Evolutionary conservation across 257 asterid genomes (phyloP).

Genomic region (Eustoma russellianum): DNA sequence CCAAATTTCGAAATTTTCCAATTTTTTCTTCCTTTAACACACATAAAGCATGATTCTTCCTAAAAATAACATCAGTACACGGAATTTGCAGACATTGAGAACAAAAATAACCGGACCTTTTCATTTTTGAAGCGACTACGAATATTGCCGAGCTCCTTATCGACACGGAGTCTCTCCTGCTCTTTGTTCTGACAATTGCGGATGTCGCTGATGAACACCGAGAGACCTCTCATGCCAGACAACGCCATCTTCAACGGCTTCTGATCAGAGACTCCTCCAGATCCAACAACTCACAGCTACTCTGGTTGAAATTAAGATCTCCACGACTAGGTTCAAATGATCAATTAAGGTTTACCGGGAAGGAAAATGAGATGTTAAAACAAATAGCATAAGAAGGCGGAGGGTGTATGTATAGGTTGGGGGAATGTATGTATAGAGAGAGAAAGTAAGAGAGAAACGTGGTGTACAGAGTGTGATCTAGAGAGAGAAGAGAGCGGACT

Average conservation of each 20-base stretch:
- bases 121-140: conserved; percentile 92
- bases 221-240: conserved; percentile 98
- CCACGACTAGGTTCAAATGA: background rate
- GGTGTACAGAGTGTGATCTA: conserved; percentile 43
- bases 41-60: too few relatives aligned
- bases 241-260: conserved; percentile 57
- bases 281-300: conserved; percentile 33
- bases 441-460: conserved; percentile 25
- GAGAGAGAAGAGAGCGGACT: conserved; percentile 48
- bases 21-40: too few relatives aligned
- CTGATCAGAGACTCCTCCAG: conserved; percentile 23
- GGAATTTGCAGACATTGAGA: too few relatives aligned
- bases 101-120: conserved; percentile 38
- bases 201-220: conserved; percentile 94
- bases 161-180: conserved; percentile 95
- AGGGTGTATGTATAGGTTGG: background rate
- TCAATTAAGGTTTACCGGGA: background rate
- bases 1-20: too few relatives aligned
- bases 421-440: conserved; percentile 11
- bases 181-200: conserved; percentile 97
- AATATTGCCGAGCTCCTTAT: conserved; percentile 87
- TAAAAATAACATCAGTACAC: too few relatives aligned
- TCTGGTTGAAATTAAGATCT: conserved; percentile 11
- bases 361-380: conserved; percentile 1
- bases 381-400: conserved; percentile 2